These are phyloP conservation scores for Cymbopogon citratus DNA, from an alignment of 176 grass and related monocot genomes.

Conservation along the genomic window DNA sequence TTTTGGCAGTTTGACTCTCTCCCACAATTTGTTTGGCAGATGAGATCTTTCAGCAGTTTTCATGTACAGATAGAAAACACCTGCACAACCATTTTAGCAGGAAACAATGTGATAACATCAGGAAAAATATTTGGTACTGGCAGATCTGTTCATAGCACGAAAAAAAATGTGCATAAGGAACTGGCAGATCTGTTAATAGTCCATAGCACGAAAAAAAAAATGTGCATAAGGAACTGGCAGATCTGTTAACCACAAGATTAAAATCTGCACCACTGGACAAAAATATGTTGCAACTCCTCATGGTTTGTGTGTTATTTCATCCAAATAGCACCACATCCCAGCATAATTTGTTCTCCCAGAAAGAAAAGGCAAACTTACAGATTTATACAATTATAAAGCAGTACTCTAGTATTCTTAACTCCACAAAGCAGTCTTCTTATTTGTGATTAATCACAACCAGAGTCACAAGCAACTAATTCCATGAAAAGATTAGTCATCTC, in stretches of 20 bases:
- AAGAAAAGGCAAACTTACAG: not conserved
- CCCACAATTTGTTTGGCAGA: conserved; percentile 89
- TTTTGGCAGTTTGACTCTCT: conserved; percentile 82
- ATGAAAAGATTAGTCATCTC: not conserved
- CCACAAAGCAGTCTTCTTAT: not conserved
- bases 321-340: not conserved
- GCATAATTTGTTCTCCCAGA: not conserved
- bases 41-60: conserved; percentile 98
- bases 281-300: not conserved
- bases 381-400: not conserved
- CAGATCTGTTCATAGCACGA: conserved; percentile 12
- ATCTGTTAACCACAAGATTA: not conserved
- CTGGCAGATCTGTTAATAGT: too few relatives aligned
- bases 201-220: not conserved
- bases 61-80: conserved; percentile 95
- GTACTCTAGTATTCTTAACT: not conserved
- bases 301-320: conserved; percentile 2
- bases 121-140: not conserved
- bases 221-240: not conserved
- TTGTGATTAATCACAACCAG: not conserved
- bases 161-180: not conserved
- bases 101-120: not conserved
- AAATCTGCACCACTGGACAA: not conserved
- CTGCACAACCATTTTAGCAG: conserved; percentile 30
- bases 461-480: not conserved